Evolutionary conservation across 2,329 filamentous ascomycete genomes (phyloP), one percentile per base, ranked within the genome.

Genomic region (Fragosphaeria purpurea): DNA sequence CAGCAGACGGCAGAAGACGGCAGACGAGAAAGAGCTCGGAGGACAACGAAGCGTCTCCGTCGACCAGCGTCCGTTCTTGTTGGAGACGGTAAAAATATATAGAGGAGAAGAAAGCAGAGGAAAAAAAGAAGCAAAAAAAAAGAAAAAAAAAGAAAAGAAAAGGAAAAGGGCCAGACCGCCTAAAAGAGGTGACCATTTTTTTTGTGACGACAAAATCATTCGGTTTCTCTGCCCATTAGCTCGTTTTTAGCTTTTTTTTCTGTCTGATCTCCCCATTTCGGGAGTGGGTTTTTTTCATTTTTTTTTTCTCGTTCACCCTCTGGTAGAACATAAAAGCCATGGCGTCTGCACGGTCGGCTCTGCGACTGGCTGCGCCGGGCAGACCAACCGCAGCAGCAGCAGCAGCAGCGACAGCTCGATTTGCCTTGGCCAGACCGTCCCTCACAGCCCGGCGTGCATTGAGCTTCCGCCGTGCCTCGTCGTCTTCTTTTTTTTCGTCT

Each of bases 351-450:
- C 48, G 52, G 43, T 38, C 32, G 12, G 50, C 48, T 41, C 49
- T 55, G 55, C 50, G 55, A 51, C 49, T 55, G 41, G 48, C 53
- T 37, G 57, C 54, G 33, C 62, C 59, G 55, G 56, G 57, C 58
- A 60, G 54, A 47, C 45, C 53, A 33, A 39, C 35, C 11, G 11
- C 44, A 13, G 41, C 48, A 10, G 41, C 42, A 11, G 34, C 22
- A 37, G 41, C 34, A 44, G n/a, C 38, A 39, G 22, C 42, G 42
- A 33, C 33, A 7, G 35, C 11, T 30, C 44, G 30, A 12, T 52
- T 48, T 33, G 38, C 47, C 10, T 30, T 37, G 8, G 39, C 45
- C 12, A 13, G 7, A 32, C 9, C 40, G 10, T 13, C 40, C 31
- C 10, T n/a, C 35, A 42, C 48, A 37, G n/a, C 38, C 13, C 43